A percentile compares a stretch with the other conserved stretches of the same genome.
Evolutionary conservation across 768 basidiomycete species (phyloP).

Genomic region (Termitomyces sp.): DNA sequence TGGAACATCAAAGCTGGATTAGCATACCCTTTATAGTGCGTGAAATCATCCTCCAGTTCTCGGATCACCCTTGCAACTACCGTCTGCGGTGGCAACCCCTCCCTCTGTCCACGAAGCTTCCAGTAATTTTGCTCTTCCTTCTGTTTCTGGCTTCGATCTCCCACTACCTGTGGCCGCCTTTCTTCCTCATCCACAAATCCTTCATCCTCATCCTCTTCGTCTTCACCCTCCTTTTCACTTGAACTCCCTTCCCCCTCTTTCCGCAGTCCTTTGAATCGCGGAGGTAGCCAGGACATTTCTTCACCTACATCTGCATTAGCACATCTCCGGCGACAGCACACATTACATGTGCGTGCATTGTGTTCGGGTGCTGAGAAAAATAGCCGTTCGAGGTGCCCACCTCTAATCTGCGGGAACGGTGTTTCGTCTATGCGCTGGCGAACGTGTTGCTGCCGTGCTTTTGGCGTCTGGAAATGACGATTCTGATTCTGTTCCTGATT

Average conservation of each 20-base stretch:
- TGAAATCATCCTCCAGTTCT: slow-evolving; percentile 93
- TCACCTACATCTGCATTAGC: background rate
- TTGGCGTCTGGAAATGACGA: slow-evolving; percentile 3
- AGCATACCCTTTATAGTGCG: slow-evolving; percentile 86
- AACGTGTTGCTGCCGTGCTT: background rate
- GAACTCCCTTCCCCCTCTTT: slow-evolving; percentile 1
- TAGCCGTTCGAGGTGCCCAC: slow-evolving; percentile 67
- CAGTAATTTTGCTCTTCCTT: slow-evolving; percentile 23
- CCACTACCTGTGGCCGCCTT: background rate
- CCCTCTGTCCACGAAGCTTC: slow-evolving; percentile 23
- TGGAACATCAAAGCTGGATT: slow-evolving; percentile 1
- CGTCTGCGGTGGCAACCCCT: slow-evolving; percentile 77
- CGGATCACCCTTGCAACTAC: slow-evolving; percentile 75
- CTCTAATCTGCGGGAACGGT: slow-evolving; percentile 82
- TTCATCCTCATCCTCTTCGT: slow-evolving; percentile 35
- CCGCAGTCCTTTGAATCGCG: slow-evolving; percentile 12
- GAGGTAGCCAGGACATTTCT: slow-evolving; percentile 16
- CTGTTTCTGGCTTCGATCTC: slow-evolving; percentile 24
- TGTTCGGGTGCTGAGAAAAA: slow-evolving; percentile 82
- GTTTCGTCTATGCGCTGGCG: slow-evolving; percentile 24
- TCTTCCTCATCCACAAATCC: slow-evolving; percentile 36
- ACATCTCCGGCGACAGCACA: slow-evolving; percentile 51
- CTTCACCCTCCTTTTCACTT: slow-evolving; percentile 3
- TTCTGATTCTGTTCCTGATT: background rate
- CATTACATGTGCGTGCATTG: slow-evolving; percentile 59